Conservation (phyloP, 2,329 filamentous ascomycete species). For the Scleromitrula shiraiana region DNA sequence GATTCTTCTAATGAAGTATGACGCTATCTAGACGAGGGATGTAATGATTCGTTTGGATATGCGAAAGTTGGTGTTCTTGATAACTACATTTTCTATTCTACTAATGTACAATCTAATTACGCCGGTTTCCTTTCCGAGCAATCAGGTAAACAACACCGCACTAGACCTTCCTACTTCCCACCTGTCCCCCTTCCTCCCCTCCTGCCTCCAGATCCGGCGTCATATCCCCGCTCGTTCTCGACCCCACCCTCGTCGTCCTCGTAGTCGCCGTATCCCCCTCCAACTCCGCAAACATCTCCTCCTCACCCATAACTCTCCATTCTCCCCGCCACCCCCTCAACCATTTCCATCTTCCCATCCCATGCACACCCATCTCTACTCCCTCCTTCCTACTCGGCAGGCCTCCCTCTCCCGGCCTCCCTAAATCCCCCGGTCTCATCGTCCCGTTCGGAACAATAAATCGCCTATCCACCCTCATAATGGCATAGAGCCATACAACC, state of each 20-base stretch:
- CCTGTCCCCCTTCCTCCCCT: neutral
- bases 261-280: neutral
- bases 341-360: neutral
- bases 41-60: too few species aligned
- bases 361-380: neutral
- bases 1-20: too few species aligned
- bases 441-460: constrained; percentile 69
- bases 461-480: constrained; percentile 63
- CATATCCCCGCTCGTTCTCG: neutral
- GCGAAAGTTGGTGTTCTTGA: too few species aligned
- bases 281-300: neutral
- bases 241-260: neutral
- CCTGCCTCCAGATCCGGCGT: neutral
- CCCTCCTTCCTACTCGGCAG: neutral
- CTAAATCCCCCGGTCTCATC: constrained; percentile 42
- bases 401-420: neutral
- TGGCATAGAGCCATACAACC: constrained; percentile 57
- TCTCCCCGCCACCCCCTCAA: constrained; percentile 3
- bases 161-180: neutral
- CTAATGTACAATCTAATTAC: too few species aligned
- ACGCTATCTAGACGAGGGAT: too few species aligned
- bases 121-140: too few species aligned
- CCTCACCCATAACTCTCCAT: neutral
- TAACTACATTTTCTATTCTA: too few species aligned
- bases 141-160: too few species aligned